phyloP scores from a whole-genome alignment of 805 yeast genomes.

The Teunomyces stri region DNA sequence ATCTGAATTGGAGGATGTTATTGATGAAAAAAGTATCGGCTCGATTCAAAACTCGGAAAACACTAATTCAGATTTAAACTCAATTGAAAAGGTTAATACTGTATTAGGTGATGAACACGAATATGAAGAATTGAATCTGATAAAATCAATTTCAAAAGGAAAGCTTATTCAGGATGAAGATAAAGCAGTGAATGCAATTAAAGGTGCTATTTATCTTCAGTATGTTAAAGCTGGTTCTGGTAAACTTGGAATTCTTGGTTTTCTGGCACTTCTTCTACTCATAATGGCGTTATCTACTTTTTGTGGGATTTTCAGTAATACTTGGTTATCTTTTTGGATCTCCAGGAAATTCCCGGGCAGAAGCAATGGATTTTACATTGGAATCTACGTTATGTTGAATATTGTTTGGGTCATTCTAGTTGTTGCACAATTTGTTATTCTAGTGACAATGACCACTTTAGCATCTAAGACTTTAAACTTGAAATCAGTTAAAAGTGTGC shows the following conservation, averaged over 20 bases:
- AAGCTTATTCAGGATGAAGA: conserved; percentile 20
- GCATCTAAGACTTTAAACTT: conserved; percentile 60
- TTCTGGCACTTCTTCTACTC: conserved; percentile 4
- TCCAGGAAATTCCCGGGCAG: conserved; percentile 36
- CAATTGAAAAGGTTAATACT: not conserved
- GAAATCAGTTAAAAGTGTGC: conserved; percentile 53
- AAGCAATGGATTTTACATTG: conserved; percentile 62
- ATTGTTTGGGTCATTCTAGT: conserved; percentile 46
- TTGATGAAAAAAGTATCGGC: conserved; percentile 5
- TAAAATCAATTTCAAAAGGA: conserved; percentile 8
- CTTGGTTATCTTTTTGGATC: conserved; percentile 26
- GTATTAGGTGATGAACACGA: not conserved
- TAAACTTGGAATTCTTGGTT: conserved; percentile 3
- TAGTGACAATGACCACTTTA: conserved; percentile 48
- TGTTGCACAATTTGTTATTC: conserved; percentile 38
- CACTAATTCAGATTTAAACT: not conserved
- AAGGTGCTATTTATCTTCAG: conserved; percentile 11
- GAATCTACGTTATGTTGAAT: conserved; percentile 63
- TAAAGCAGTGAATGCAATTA: conserved; percentile 13
- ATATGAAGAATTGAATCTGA: not conserved
- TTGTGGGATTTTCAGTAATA: conserved; percentile 18
- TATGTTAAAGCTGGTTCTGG: conserved; percentile 16
- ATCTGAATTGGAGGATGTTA: not conserved
- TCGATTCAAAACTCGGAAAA: not conserved
- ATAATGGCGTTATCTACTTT: conserved; percentile 12